Evolutionary conservation across 768 basidiomycete genomes (phyloP).

Genomic region (Ramaria sp.): DNA sequence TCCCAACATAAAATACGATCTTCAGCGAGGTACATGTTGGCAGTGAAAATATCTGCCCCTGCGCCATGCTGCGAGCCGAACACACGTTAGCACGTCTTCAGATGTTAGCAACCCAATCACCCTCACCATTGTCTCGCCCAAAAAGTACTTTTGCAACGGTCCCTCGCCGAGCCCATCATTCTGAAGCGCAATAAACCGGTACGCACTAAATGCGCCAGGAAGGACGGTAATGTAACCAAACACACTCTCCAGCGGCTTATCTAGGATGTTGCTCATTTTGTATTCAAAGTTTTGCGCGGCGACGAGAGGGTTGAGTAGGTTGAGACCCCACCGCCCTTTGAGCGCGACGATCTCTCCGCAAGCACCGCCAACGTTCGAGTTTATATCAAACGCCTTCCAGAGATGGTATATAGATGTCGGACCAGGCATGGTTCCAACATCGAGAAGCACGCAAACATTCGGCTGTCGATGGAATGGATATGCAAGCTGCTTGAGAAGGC

Average conservation of each 20-base stretch:
- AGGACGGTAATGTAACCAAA: slow-evolving; percentile 95
- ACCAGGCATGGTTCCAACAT: slow-evolving; percentile 80
- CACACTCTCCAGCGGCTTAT: slow-evolving; percentile 82
- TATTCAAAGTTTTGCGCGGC: slow-evolving; percentile 94
- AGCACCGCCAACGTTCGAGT: slow-evolving; percentile 83
- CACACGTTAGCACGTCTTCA: background rate
- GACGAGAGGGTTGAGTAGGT: slow-evolving; percentile 77
- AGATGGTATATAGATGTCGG: slow-evolving; percentile 84
- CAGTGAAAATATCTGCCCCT: slow-evolving; percentile 84
- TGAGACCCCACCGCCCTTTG: slow-evolving; percentile 73
- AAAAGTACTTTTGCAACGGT: slow-evolving; percentile 90
- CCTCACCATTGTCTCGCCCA: slow-evolving; percentile 84
- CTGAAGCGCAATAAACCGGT: slow-evolving; percentile 82
- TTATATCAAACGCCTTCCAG: slow-evolving; percentile 93
- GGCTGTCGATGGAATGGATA: slow-evolving; percentile 73
- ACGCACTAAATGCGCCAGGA: slow-evolving; percentile 88
- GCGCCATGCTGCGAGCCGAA: slow-evolving; percentile 47
- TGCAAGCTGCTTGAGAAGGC: slow-evolving; percentile 69
- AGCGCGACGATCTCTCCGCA: slow-evolving; percentile 94
- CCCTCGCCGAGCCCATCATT: slow-evolving; percentile 79
- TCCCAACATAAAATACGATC: slow-evolving; percentile 97
- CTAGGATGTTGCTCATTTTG: slow-evolving; percentile 88
- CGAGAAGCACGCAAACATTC: slow-evolving; percentile 86
- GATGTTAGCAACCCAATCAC: background rate
- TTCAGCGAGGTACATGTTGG: slow-evolving; percentile 94